Base-by-base conservation (phyloP, 148 eudicot genomes). In the Amaranthus cruentus region DNA sequence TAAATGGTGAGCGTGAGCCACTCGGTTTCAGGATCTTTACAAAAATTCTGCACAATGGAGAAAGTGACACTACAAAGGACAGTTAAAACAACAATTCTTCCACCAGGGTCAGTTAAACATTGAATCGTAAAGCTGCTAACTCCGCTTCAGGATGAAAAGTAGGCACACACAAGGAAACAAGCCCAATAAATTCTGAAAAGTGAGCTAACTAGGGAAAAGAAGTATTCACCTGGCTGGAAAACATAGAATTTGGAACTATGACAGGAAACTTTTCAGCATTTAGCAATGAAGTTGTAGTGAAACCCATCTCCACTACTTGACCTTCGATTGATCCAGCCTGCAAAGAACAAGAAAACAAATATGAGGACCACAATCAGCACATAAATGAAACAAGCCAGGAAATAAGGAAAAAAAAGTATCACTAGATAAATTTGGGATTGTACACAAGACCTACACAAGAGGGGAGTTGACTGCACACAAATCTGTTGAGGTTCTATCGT, bases 321-420 rank as follows among this genome's bases (percentile, higher is more conserved):
- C 99, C 99, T 89, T 95, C 97, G 14, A 95, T 86, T 66, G 96
- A 84, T 79, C 99, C 99, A 77, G 99, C 99, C 99, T 95, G 86
- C 82, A 88, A 79, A 74, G 69, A 76, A 66, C 71, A 44, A 52
- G 0, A 3, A 68, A 69, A 69, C 62, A 76, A 44, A 66, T 42
- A 60, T 66, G 48, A 75, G 53, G 43, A 58, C 38, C 48, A 65
- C 38, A 28, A 62, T 54, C 6, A 63, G 42, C 77, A 63, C 13
- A 74, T 12, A 62, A 4, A 57, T 50, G 4, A 15, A 59, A 46
- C 48, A 38, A 82, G 43, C 62, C 65, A 50, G 7, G 58, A 57
- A 10, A 18, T 13, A 6, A 55, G 3, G 7, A 56, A 9, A 48
- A 11, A n/a, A 42, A 54, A 28, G 38, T 42, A 73, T 38, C 4